Evolutionary conservation across 441 rosid genomes (phyloP).

Genomic region (Theobroma grandiflorum): DNA sequence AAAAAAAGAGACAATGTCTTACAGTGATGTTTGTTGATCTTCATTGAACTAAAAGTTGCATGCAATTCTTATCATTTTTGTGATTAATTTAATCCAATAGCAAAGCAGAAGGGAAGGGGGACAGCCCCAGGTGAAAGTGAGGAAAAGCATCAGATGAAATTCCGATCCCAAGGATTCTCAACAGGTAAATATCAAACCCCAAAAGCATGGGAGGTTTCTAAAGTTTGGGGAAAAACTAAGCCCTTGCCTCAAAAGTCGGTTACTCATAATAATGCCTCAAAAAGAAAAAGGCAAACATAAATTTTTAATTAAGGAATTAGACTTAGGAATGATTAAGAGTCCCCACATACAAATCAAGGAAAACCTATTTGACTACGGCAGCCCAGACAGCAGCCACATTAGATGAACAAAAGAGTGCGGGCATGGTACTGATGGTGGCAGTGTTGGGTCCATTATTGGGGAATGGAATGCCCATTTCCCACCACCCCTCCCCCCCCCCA

Average conservation of each 20-base stretch:
- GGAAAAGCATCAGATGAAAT: not conserved
- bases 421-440: not conserved
- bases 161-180: slow-evolving; percentile 3
- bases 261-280: slow-evolving; percentile 12
- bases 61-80: not conserved
- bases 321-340: not conserved
- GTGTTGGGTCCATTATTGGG: not conserved
- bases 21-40: not conserved
- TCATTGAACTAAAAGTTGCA: not conserved
- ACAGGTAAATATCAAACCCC: not conserved
- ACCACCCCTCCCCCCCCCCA: too few species aligned
- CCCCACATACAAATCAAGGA: slow-evolving; percentile 15
- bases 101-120: not conserved
- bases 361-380: not conserved
- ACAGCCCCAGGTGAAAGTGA: not conserved
- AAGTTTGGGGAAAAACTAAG: slow-evolving; percentile 11
- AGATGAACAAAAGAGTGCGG: not conserved
- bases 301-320: not conserved
- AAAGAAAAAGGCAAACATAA: not conserved
- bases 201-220: slow-evolving; percentile 10
- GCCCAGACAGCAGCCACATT: not conserved
- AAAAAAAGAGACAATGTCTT: not conserved
- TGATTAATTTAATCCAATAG: not conserved
- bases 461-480: not conserved
- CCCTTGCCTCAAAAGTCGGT: not conserved